These are phyloP conservation scores for Tilletia setariae DNA, from an alignment of 1,284 basidiomycete species.

Conservation along the genomic window DNA sequence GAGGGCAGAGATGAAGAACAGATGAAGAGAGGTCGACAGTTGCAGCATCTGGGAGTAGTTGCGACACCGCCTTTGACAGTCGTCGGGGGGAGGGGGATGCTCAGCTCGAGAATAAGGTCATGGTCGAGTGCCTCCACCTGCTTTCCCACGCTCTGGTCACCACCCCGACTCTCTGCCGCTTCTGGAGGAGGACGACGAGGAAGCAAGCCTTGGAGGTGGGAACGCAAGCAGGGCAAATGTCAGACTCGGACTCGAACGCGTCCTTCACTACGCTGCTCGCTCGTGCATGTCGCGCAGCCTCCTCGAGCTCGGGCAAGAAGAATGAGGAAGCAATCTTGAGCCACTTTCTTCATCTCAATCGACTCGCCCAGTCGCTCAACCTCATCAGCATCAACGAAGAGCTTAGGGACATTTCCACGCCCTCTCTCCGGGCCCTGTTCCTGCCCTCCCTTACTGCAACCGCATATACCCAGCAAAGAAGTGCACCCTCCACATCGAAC, in stretches of 20 bases:
- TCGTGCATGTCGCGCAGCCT: background rate
- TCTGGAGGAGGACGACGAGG: too few species aligned
- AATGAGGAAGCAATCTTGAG: too few species aligned
- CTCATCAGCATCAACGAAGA: conserved; percentile 38
- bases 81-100: background rate
- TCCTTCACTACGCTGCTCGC: conserved; percentile 1
- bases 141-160: conserved; percentile 13
- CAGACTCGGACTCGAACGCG: background rate
- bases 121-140: conserved; percentile 4
- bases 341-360: too few species aligned
- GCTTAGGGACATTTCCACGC: conserved; percentile 39
- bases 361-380: conserved; percentile 33
- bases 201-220: too few species aligned
- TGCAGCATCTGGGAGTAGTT: too few species aligned
- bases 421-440: conserved; percentile 39
- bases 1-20: background rate
- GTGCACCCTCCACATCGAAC: conserved; percentile 17
- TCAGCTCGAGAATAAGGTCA: background rate
- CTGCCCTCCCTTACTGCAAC: conserved; percentile 33
- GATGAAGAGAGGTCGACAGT: too few species aligned
- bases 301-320: too few species aligned
- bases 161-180: too few species aligned
- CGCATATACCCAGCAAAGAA: conserved; percentile 15
- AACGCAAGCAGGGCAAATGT: background rate
- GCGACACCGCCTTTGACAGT: too few species aligned